These are phyloP conservation scores for Astraeus odoratus DNA, from an alignment of 768 basidiomycete genomes.

Conservation along the genomic window DNA sequence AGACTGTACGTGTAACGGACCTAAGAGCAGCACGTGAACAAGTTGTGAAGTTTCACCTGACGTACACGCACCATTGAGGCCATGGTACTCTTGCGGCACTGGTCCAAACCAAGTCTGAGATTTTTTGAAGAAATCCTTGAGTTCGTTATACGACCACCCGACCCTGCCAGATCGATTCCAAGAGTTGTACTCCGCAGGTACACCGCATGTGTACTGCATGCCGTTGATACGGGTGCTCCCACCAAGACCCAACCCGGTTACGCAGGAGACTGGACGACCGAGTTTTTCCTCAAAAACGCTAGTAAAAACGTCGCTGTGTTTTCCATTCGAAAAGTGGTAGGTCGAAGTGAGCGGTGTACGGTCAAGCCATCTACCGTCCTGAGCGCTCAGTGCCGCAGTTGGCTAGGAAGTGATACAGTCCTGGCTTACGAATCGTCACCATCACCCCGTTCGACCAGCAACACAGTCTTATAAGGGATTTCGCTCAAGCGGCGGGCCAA, in stretches of 20 bases:
- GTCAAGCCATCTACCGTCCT: neutral
- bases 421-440: conserved; percentile 17
- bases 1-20: neutral
- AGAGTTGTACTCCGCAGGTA: conserved; percentile 25
- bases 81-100: neutral
- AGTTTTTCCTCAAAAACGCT: neutral
- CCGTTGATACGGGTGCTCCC: conserved; percentile 43
- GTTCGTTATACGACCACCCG: conserved; percentile 31
- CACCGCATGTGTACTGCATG: conserved; percentile 26
- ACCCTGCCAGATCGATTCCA: conserved; percentile 24
- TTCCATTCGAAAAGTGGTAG: conserved; percentile 11
- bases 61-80: neutral
- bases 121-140: conserved; percentile 29
- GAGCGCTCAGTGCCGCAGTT: neutral
- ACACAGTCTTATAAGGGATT: conserved; percentile 21
- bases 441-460: conserved; percentile 31
- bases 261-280: neutral
- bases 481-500: conserved; percentile 33
- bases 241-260: conserved; percentile 32
- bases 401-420: conserved; percentile 15
- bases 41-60: neutral
- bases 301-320: conserved; percentile 1
- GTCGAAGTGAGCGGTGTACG: conserved; percentile 16
- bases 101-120: conserved; percentile 19
- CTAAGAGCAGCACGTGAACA: neutral